Evolutionary conservation across 257 asterid genomes (phyloP).

Genomic region (Haberlea rhodopensis): DNA sequence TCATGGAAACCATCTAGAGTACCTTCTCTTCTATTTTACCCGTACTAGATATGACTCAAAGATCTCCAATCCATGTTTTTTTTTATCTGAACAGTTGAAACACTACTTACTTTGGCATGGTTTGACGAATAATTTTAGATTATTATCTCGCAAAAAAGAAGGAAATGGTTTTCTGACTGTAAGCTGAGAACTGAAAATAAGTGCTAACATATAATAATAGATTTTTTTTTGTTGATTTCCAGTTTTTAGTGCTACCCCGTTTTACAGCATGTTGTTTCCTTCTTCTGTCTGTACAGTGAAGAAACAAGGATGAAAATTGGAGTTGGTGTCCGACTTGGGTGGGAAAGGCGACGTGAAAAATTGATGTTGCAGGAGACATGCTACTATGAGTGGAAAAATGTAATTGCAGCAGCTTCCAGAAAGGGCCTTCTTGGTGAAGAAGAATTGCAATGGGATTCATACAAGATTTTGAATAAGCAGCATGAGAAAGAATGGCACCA

Average conservation of each 20-base stretch:
- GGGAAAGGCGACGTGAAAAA: conserved; percentile 81
- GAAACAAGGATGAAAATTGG: conserved; percentile 82
- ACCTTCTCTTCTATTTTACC: not conserved
- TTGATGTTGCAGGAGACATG: conserved; percentile 79
- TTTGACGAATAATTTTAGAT: too few species aligned
- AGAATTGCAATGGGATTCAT: conserved; percentile 81
- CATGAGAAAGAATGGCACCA: conserved; percentile 62
- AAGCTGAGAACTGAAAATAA: not conserved
- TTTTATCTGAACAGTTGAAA: too few species aligned
- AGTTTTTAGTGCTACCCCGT: not conserved
- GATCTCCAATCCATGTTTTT: too few species aligned
- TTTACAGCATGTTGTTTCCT: conserved; percentile 5
- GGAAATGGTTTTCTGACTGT: not conserved
- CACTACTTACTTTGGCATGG: too few species aligned
- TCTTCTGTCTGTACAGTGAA: conserved; percentile 41
- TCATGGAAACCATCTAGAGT: not conserved
- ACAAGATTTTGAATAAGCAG: conserved; percentile 49
- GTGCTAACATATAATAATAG: not conserved
- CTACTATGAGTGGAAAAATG: conserved; percentile 72
- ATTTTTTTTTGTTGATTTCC: not conserved
- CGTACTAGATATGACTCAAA: too few species aligned
- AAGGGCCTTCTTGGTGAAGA: conserved; percentile 71
- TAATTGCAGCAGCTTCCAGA: conserved; percentile 67
- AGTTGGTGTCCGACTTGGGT: conserved; percentile 75
- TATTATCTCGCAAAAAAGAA: too few species aligned